Conservation (phyloP, 192 early-diverging fungal genomes). For the Backusella westeae region DNA sequence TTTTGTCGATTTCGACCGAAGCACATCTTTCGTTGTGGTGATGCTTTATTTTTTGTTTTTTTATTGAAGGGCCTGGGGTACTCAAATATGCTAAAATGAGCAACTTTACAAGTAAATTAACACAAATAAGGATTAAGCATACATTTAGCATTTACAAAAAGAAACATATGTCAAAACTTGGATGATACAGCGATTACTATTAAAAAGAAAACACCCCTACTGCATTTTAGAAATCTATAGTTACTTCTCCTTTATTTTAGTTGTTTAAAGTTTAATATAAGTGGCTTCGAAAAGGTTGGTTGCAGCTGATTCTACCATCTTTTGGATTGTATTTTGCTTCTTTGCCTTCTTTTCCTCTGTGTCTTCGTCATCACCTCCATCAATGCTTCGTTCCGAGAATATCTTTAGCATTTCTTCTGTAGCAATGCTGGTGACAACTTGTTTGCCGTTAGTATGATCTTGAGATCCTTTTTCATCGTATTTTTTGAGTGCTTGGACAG, state of each 20-base stretch:
- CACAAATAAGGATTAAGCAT: not conserved
- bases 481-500: slow-evolving; percentile 49
- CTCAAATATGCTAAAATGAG: not conserved
- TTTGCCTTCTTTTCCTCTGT: slow-evolving; percentile 23
- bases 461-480: slow-evolving; percentile 27
- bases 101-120: not conserved
- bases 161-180: not conserved
- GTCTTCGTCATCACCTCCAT: slow-evolving; percentile 26
- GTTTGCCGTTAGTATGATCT: slow-evolving; percentile 7
- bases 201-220: not conserved
- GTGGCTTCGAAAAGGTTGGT: slow-evolving; percentile 22
- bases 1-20: not conserved
- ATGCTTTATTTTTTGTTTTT: too few species aligned
- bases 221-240: not conserved
- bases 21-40: too few species aligned
- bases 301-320: slow-evolving; percentile 29
- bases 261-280: slow-evolving; percentile 2
- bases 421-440: slow-evolving; percentile 4
- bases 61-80: too few species aligned
- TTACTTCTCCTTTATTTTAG: not conserved
- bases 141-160: not conserved
- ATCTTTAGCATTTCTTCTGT: slow-evolving; percentile 24
- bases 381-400: slow-evolving; percentile 22
- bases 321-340: slow-evolving; percentile 19
- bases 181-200: not conserved